Evolutionary conservation across 2,329 filamentous ascomycete species (phyloP).

Genomic region (Aspergillus amoenus): DNA sequence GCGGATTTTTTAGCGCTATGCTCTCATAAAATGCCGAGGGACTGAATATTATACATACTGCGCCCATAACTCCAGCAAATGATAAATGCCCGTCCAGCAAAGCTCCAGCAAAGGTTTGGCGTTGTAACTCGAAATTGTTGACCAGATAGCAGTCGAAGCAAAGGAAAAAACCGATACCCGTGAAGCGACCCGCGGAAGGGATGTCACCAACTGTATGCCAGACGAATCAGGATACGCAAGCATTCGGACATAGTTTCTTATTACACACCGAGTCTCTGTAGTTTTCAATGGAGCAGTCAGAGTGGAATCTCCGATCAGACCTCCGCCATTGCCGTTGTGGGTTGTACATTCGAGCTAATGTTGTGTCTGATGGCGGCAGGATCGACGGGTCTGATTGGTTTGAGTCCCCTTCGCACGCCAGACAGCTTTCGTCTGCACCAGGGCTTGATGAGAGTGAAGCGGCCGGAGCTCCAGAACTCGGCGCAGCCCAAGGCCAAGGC

Average conservation of each 20-base stretch:
- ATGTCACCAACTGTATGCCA: not conserved
- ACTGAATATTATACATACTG: not conserved
- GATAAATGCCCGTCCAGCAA: not conserved
- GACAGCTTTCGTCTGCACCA: conserved; percentile 23
- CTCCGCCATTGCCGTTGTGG: not conserved
- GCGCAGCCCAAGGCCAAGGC: conserved; percentile 40
- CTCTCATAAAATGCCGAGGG: not conserved
- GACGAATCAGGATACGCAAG: not conserved
- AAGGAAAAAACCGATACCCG: not conserved
- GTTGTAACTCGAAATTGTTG: not conserved
- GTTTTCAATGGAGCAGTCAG: not conserved
- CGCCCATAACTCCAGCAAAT: not conserved
- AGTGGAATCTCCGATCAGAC: not conserved
- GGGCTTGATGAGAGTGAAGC: conserved; percentile 15
- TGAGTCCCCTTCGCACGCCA: not conserved
- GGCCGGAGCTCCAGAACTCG: conserved; percentile 30
- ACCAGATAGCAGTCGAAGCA: not conserved
- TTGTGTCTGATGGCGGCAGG: not conserved
- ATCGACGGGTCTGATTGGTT: not conserved
- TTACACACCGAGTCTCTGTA: not conserved
- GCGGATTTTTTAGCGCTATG: not conserved
- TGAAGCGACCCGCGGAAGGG: not conserved
- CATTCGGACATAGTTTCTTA: not conserved
- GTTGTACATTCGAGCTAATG: not conserved
- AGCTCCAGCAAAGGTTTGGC: not conserved